Conservation (phyloP, 768 basidiomycete species). For the Tremella fuciformis region DNA sequence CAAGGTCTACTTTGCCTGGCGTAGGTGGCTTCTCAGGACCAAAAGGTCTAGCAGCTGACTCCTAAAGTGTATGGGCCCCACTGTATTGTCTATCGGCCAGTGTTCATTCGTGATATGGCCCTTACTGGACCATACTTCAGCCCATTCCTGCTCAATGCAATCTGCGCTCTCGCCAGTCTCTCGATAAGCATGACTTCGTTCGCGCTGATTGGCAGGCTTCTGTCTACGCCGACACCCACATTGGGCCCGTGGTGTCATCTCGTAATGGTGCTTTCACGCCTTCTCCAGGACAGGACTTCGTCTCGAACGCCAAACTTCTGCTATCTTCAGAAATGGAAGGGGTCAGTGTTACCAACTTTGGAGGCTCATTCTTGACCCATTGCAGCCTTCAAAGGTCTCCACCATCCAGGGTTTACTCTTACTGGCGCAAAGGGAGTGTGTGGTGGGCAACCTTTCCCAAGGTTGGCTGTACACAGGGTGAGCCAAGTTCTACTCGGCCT, state of each 20-base stretch:
- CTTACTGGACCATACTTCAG: conserved; percentile 28
- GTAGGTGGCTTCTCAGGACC: conserved; percentile 9
- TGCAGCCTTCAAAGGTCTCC: conserved; percentile 23
- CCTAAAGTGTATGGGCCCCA: conserved; percentile 25
- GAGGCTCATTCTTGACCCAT: background rate
- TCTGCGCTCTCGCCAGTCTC: conserved; percentile 20
- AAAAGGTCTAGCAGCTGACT: background rate
- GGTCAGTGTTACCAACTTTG: conserved; percentile 7
- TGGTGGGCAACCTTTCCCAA: conserved; percentile 20
- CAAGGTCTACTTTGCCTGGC: conserved; percentile 32
- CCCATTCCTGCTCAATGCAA: conserved; percentile 25
- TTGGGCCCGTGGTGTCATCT: conserved; percentile 1
- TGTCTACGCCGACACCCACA: conserved; percentile 17
- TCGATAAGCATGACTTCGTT: background rate
- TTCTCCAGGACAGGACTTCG: conserved; percentile 15
- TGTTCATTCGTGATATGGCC: conserved; percentile 33
- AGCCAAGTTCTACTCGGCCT: background rate
- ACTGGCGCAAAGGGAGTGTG: conserved; percentile 24
- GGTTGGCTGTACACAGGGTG: conserved; percentile 33
- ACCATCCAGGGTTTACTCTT: conserved; percentile 28
- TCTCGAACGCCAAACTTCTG: conserved; percentile 18
- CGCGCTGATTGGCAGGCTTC: conserved; percentile 17
- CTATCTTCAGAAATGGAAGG: conserved; percentile 25
- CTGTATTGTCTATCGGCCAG: conserved; percentile 27
- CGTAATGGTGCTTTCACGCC: conserved; percentile 1